These are phyloP conservation scores for Mallotus nudiflorus DNA, from an alignment of 345 rosid genomes.

Conservation along the genomic window DNA sequence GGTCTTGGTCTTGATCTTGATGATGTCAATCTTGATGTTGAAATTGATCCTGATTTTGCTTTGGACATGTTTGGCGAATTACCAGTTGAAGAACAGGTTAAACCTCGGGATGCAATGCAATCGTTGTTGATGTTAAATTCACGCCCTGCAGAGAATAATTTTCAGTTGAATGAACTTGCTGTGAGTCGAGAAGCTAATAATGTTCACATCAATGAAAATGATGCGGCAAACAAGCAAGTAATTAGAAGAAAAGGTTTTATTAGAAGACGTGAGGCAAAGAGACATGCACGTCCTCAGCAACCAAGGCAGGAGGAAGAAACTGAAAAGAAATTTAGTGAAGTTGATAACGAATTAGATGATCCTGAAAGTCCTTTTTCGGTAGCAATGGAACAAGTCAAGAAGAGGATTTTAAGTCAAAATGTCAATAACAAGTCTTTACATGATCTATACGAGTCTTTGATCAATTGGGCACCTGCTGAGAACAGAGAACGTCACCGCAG, in stretches of 20 bases:
- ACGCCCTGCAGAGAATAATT: constrained; percentile 3
- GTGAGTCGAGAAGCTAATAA: background rate
- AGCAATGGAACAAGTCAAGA: constrained; percentile 34
- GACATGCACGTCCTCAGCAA: constrained; percentile 9
- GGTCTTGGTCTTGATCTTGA: background rate
- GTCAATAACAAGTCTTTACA: background rate
- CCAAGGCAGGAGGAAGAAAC: background rate
- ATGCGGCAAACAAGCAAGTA: background rate
- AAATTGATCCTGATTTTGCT: background rate
- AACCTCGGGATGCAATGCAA: background rate
- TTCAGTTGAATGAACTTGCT: background rate
- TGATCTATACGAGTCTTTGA: constrained; percentile 2
- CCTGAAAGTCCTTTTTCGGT: constrained; percentile 23
- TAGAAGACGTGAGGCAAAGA: constrained; percentile 15
- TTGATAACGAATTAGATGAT: constrained; percentile 12
- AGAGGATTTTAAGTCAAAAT: constrained; percentile 13
- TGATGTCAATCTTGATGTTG: constrained; percentile 6
- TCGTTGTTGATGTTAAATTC: background rate
- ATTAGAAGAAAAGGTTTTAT: constrained; percentile 2
- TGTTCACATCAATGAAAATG: too few relatives aligned
- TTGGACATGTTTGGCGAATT: background rate
- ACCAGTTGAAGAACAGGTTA: background rate
- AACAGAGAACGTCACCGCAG: background rate
- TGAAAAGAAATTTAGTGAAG: background rate
- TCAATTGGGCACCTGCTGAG: constrained; percentile 26